Evolutionary conservation across 1,139 yeast species (phyloP).

Genomic region (Saccharomycopsis crataegensis): DNA sequence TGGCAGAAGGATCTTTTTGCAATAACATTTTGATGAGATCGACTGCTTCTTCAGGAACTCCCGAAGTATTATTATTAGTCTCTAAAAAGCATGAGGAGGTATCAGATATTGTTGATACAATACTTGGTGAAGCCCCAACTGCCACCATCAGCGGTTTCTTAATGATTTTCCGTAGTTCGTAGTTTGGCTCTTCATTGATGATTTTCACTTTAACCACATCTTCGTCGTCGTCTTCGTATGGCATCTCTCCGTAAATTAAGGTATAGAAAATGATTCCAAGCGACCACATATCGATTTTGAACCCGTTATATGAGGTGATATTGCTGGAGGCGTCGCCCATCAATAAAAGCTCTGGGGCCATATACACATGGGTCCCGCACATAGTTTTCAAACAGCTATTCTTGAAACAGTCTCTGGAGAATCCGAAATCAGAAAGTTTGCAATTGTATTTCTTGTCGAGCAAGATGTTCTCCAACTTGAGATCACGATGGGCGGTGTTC

Average conservation of each 20-base stretch:
- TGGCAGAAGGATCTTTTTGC: slow-evolving; percentile 52
- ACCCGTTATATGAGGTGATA: slow-evolving; percentile 64
- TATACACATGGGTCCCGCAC: slow-evolving; percentile 92
- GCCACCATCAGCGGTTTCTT: not conserved
- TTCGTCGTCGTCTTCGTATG: slow-evolving; percentile 80
- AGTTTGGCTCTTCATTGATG: slow-evolving; percentile 57
- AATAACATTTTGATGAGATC: slow-evolving; percentile 48
- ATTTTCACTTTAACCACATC: slow-evolving; percentile 53
- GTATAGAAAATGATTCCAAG: slow-evolving; percentile 91
- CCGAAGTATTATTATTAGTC: slow-evolving; percentile 23
- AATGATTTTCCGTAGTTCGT: slow-evolving; percentile 24
- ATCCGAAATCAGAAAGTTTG: slow-evolving; percentile 88
- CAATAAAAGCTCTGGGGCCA: slow-evolving; percentile 88
- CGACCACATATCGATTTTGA: slow-evolving; percentile 85
- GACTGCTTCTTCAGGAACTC: slow-evolving; percentile 42
- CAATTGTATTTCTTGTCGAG: slow-evolving; percentile 64
- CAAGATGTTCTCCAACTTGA: slow-evolving; percentile 79
- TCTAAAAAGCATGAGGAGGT: not conserved
- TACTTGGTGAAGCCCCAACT: not conserved
- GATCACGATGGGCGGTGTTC: slow-evolving; percentile 83
- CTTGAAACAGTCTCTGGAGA: slow-evolving; percentile 70
- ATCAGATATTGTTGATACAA: not conserved
- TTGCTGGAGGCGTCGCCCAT: slow-evolving; percentile 24
- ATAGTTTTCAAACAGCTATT: slow-evolving; percentile 64
- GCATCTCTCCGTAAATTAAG: slow-evolving; percentile 79